Conservation (phyloP, 2,329 filamentous ascomycete species). For the Colletotrichum horii region DNA sequence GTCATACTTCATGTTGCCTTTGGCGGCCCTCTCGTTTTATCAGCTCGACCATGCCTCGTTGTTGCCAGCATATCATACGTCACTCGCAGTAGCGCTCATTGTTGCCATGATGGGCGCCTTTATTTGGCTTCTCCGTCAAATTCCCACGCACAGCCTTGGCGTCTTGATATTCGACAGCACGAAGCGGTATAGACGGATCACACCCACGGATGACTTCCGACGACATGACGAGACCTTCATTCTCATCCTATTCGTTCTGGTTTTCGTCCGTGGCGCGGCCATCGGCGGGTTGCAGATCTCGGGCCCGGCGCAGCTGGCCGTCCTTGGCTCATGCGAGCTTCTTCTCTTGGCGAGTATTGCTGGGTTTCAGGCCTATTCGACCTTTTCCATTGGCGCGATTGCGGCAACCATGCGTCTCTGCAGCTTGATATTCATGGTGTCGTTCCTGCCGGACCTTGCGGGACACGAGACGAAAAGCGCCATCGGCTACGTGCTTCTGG, state of each 20-base stretch:
- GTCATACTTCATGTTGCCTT: constrained; percentile 77
- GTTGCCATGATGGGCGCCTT: constrained; percentile 27
- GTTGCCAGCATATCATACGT: constrained; percentile 28
- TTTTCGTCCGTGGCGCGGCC: constrained; percentile 68
- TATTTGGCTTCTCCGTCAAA: constrained; percentile 32
- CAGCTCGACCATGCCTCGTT: constrained; percentile 53
- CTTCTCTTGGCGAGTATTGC: constrained; percentile 54
- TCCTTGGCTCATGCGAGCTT: constrained; percentile 73
- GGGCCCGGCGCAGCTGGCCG: constrained; percentile 67
- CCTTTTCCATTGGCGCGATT: constrained; percentile 12
- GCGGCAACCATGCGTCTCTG: constrained; percentile 49
- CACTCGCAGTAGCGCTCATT: constrained; percentile 36
- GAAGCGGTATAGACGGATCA: constrained; percentile 72
- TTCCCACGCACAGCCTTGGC: constrained; percentile 30
- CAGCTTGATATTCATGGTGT: constrained; percentile 43
- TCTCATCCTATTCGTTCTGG: constrained; percentile 67
- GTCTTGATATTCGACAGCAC: constrained; percentile 48
- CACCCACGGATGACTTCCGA: constrained; percentile 51
- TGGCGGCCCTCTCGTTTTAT: constrained; percentile 75
- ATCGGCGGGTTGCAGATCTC: constrained; percentile 67
- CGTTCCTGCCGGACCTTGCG: constrained; percentile 65
- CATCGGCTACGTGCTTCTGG: constrained; percentile 72
- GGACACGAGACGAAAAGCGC: constrained; percentile 66
- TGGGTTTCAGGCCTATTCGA: constrained; percentile 18
- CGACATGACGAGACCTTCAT: constrained; percentile 49